Conservation (phyloP, 2,329 filamentous ascomycete genomes). For the Fusarium anthophilum region DNA sequence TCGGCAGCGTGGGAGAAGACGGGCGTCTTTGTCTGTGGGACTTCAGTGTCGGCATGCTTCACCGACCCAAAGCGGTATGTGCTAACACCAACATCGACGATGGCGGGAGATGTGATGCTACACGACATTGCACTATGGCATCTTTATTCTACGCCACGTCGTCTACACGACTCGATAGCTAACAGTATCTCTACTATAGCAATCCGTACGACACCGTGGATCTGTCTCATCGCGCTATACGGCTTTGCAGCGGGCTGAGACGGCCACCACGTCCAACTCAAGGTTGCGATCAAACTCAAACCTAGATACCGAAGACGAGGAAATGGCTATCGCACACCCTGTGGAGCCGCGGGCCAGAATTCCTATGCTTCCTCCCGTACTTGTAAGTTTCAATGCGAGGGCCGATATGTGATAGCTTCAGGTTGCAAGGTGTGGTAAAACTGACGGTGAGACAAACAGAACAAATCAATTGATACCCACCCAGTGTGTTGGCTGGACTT, state of each 20-base stretch:
- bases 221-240: constrained; percentile 62
- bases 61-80: constrained; percentile 85
- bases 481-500: constrained; percentile 93
- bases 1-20: constrained; percentile 96
- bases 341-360: constrained; percentile 87
- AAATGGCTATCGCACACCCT: constrained; percentile 73
- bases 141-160: neutral
- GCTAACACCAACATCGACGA: neutral
- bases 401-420: neutral
- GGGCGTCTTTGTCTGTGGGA: constrained; percentile 93
- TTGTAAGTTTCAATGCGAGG: constrained; percentile 65
- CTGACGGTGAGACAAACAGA: constrained; percentile 55
- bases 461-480: constrained; percentile 85
- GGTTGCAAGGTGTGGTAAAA: neutral
- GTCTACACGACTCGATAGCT: constrained; percentile 12
- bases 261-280: constrained; percentile 65
- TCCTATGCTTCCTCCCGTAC: constrained; percentile 87
- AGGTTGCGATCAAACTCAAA: constrained; percentile 78
- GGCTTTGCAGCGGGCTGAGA: constrained; percentile 66
- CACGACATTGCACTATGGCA: neutral
- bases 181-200: constrained; percentile 24
- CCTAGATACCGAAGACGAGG: constrained; percentile 64
- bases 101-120: neutral
- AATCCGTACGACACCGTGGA: constrained; percentile 54
- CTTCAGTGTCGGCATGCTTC: constrained; percentile 96